Percentiles rank a stretch among this genome's conserved stretches.
These are phyloP conservation scores for Tolypocladium pustulatum DNA, from an alignment of 2,329 filamentous ascomycete genomes.

Conservation along the genomic window DNA sequence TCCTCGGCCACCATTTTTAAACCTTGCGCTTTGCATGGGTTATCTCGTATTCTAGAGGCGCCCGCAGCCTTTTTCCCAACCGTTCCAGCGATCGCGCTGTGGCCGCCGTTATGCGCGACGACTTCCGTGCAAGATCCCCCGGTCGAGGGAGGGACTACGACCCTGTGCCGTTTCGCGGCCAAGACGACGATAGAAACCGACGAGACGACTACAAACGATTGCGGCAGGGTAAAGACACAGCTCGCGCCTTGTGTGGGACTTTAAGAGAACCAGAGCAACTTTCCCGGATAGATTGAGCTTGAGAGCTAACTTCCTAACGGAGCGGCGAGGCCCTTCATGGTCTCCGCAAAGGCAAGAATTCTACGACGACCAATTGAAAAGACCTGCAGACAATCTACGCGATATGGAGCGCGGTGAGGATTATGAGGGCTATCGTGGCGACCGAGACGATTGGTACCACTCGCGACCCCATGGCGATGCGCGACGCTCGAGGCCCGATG, in stretches of 20 bases:
- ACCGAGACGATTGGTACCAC: conserved; percentile 16
- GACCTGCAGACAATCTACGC: conserved; percentile 13
- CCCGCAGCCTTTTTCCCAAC: not conserved
- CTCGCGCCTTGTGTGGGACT: conserved; percentile 19
- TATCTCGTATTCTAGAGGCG: not conserved
- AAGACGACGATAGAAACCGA: conserved; percentile 16
- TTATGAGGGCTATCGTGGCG: conserved; percentile 13
- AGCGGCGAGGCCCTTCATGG: conserved; percentile 30
- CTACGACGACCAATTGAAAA: conserved; percentile 22
- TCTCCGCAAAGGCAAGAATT: conserved; percentile 30
- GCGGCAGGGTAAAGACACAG: conserved; percentile 39
- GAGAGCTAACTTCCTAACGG: conserved; percentile 34
- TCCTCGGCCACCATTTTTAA: not conserved
- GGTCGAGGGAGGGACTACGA: conserved; percentile 14
- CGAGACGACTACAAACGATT: conserved; percentile 32
- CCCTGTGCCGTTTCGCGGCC: conserved; percentile 5
- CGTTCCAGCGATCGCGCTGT: conserved; percentile 7
- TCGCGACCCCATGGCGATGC: conserved; percentile 10
- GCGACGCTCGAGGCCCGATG: conserved; percentile 14
- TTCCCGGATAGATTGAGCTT: conserved; percentile 20
- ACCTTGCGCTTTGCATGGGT: not conserved
- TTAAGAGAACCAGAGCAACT: conserved; percentile 4
- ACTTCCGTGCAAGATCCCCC: conserved; percentile 22
- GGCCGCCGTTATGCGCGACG: conserved; percentile 31
- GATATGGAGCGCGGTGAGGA: conserved; percentile 14